phyloP scores from a whole-genome alignment of 805 yeast genomes.

The Metschnikowia gruessii region DNA sequence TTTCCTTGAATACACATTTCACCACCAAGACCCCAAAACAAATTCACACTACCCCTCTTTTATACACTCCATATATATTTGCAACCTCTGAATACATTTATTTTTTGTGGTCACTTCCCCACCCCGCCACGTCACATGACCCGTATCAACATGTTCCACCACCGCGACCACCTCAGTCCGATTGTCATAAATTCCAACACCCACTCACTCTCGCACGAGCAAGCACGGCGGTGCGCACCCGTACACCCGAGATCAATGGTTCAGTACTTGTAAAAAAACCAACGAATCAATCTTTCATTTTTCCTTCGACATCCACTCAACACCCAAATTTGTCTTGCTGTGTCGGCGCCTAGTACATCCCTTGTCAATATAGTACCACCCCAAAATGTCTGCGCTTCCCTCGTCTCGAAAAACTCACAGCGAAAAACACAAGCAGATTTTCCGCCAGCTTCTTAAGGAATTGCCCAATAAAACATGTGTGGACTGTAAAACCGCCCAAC shows the following conservation, averaged over 20 bases:
- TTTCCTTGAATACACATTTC: no score
- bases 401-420: slow-evolving; percentile 44
- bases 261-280: background rate
- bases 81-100: no score
- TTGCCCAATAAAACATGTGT: slow-evolving; percentile 78
- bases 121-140: no score
- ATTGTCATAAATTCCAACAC: no score
- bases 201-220: no score
- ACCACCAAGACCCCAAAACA: no score
- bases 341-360: no score
- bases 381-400: slow-evolving; percentile 33
- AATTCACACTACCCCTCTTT: no score
- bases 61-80: no score
- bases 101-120: no score
- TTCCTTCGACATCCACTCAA: background rate
- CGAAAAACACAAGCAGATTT: slow-evolving; percentile 63
- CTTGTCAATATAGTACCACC: background rate
- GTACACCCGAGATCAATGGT: background rate
- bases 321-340: background rate
- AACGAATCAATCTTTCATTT: background rate
- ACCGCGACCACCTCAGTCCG: no score
- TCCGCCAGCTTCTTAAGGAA: slow-evolving; percentile 73
- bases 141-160: no score
- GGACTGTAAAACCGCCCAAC: slow-evolving; percentile 84
- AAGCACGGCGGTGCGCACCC: background rate